These are phyloP conservation scores for Pichia phayaonensis DNA, from an alignment of 805 yeast genomes.

Conservation along the genomic window DNA sequence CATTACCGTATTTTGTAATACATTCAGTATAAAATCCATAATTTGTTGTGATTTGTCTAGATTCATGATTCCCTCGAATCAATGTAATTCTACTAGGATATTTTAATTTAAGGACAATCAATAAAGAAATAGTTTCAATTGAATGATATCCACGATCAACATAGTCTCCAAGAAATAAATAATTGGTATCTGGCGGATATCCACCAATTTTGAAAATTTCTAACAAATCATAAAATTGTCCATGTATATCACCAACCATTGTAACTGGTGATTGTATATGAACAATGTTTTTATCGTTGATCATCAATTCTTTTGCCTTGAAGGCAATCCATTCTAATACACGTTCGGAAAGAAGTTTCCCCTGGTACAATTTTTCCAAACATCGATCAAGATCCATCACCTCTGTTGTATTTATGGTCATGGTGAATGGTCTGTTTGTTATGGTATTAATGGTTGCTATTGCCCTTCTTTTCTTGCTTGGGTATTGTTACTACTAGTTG, in stretches of 20 bases:
- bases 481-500: not conserved
- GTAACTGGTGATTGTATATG: conserved; percentile 82
- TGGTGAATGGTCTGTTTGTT: not conserved
- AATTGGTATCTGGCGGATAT: conserved; percentile 85
- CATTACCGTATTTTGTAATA: conserved; percentile 72
- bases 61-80: conserved; percentile 93
- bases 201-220: conserved; percentile 96
- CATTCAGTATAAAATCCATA: conserved; percentile 97
- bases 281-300: conserved; percentile 80
- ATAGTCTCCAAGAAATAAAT: conserved; percentile 88
- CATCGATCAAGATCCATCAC: conserved; percentile 58
- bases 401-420: conserved; percentile 11
- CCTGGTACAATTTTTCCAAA: conserved; percentile 54
- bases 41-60: conserved; percentile 92
- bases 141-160: conserved; percentile 94
- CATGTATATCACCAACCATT: conserved; percentile 96
- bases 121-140: conserved; percentile 82
- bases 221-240: conserved; percentile 88
- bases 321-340: conserved; percentile 68
- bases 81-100: conserved; percentile 79
- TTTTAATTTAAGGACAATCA: conserved; percentile 76
- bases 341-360: conserved; percentile 62
- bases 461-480: too few relatives aligned
- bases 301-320: conserved; percentile 72
- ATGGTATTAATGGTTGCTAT: too few relatives aligned